phyloP scores from a whole-genome alignment of 768 basidiomycete genomes.

The Lentinula sp. region DNA sequence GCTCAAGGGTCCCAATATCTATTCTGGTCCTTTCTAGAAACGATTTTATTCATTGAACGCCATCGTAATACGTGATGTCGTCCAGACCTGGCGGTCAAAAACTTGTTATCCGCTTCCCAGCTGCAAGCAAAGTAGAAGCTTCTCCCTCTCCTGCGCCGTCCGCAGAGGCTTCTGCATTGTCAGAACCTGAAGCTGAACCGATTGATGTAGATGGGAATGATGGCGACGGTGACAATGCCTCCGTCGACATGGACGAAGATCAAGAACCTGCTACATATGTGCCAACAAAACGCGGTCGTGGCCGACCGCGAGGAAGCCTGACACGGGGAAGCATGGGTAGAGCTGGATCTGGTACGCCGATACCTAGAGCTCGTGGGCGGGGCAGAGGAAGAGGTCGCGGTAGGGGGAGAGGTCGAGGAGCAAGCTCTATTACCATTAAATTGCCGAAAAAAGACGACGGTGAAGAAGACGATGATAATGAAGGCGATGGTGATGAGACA shows the following conservation, averaged over 20 bases:
- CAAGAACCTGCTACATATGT: conserved; percentile 5
- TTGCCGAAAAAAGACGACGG: conserved; percentile 15
- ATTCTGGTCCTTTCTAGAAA: too few species aligned
- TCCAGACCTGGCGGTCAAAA: neutral
- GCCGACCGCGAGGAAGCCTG: conserved; percentile 24
- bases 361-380: conserved; percentile 32
- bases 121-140: conserved; percentile 18
- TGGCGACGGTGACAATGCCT: conserved; percentile 25
- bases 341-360: conserved; percentile 22
- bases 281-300: conserved; percentile 25
- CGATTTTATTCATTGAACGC: neutral
- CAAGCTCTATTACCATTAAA: conserved; percentile 10
- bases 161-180: conserved; percentile 19
- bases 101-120: conserved; percentile 6
- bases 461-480: conserved; percentile 28
- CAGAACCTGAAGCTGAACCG: conserved; percentile 24
- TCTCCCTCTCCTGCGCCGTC: conserved; percentile 12
- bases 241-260: conserved; percentile 21
- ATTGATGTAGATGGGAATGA: conserved; percentile 17
- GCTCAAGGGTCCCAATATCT: too few species aligned
- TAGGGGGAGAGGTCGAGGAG: conserved; percentile 24
- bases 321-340: conserved; percentile 12
- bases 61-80: neutral
- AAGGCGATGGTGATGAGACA: conserved; percentile 24
- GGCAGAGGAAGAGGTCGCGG: conserved; percentile 29